Base-by-base conservation (phyloP, 192 early-diverging fungal species). In the Powellomyces hirtus region DNA sequence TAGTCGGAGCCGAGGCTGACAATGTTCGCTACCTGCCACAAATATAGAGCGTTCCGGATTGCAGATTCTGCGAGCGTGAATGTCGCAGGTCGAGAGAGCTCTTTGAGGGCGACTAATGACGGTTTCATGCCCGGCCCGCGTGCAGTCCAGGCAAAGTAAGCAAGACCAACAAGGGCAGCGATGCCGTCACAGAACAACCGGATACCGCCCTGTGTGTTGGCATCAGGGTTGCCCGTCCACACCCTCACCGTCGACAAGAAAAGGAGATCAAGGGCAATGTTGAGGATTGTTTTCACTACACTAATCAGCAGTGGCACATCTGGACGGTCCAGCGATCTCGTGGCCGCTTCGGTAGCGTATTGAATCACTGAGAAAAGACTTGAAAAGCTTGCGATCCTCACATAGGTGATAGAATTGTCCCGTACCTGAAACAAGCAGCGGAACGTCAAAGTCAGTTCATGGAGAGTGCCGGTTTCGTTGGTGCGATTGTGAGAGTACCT, bases 311-410 rank as follows among this genome's bases (percentile, higher is more conserved):
- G 57, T 24, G 71, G 71, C 13, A 73, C 58, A 33, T 73, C 71
- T 13, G 66, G 71, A 18, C 66, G 31, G 31, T 73, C 71, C 29
- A 59, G 27, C 1, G 71, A 62, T 7, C 71, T 52, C 29, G 64
- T 59, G 22, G 66, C 56, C 37, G 65, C 40, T 46, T 24, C 38
- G 29, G 58, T 34, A 4, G 71, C 64, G 46, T 73, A 73, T 22
- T 66, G n/a, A 7, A 65, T 7, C 5, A 65, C 65, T 4, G 51
- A 46, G 58, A 73, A 73, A 0, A 69, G 38, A 29, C 29, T 70
- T 0, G 71, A 72, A 42, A 73, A 73, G 38, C 30, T 30, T n/a
- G 58, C 38, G 50, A 73, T 73, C 26, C 71, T 52, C n/a, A 73
- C 37, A 56, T 73, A 73, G 22, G 50, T 45, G 31, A 73, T 62